Evolutionary conservation across 805 yeast species (phyloP), one percentile per base, ranked within the genome.

Genomic region (Kodamaea kakaduensis): DNA sequence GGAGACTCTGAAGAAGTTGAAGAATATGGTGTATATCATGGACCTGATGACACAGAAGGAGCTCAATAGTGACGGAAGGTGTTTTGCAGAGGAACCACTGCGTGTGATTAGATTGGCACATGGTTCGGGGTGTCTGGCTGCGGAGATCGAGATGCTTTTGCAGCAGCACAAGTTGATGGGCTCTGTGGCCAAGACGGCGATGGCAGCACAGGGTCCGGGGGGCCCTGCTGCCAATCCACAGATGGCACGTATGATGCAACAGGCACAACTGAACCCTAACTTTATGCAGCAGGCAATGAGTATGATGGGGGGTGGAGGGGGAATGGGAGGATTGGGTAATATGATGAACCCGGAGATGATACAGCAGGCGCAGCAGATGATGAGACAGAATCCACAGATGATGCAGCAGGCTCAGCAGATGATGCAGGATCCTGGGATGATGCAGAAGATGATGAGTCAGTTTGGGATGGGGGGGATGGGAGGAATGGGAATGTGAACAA

Each of bases 21-120:
- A 89, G 56, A 73, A 81, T 45, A 87, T 90, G 94, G 80, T 90
- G 30, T 89, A 76, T 51, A 81, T 90, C 18, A 76, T 90, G 84
- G 98, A 90, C 58, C 87, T 97, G 2, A 90, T 90, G 98, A 90
- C 96, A 1, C 81, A 80, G 45, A 69, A 81, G 52, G 98, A 90
- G 64, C 73, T 90, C 42, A 95, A 87, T 50, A 76, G 86, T 44
- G 97, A 90, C 58, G 97, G 97, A 1, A 67, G 77, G 41, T 61
- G 84, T 14, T 87, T 90, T 58, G 70, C 75, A 24, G 78, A 80
- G 34, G 79, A 89, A 59, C 97, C 97, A 5, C 71, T 81, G 30
- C 75, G 98, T 58, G 77, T 90, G 33, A 76, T 88, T 4, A 73
- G 98, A 50, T 90, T 90, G 4, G 97, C 97, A 0, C 73, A 85